Evolutionary conservation across 495 filamentous ascomycete genomes (phyloP).

Genomic region (Penicillium herquei): DNA sequence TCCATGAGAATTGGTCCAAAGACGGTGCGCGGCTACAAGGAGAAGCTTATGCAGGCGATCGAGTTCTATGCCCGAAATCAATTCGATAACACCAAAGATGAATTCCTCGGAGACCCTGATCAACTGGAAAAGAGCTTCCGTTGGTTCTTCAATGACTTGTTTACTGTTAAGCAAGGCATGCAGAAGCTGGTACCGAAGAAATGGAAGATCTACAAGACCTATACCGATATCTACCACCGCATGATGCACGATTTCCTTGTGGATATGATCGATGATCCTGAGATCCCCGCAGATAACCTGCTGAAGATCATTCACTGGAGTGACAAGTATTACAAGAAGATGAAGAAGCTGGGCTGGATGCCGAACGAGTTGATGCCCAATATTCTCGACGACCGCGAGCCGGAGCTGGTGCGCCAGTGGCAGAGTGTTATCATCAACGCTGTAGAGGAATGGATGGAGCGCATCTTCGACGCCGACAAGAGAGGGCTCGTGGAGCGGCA

Average conservation of each 20-base stretch:
- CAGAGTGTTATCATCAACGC: constrained; percentile 89
- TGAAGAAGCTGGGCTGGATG: constrained; percentile 80
- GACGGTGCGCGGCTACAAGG: constrained; percentile 91
- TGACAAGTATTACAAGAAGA: constrained; percentile 93
- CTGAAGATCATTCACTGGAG: constrained; percentile 92
- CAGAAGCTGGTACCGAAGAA: constrained; percentile 87
- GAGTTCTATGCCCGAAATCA: constrained; percentile 67
- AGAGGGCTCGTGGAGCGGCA: constrained; percentile 74
- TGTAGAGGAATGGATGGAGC: constrained; percentile 96
- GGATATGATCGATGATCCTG: constrained; percentile 73
- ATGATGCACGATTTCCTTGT: constrained; percentile 94
- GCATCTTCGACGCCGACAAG: constrained; percentile 76
- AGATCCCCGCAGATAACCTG: constrained; percentile 73
- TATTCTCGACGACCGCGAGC: constrained; percentile 81
- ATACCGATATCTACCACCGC: constrained; percentile 83
- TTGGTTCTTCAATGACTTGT: constrained; percentile 98
- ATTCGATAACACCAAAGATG: constrained; percentile 68
- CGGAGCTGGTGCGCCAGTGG: constrained; percentile 89
- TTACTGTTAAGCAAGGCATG: constrained; percentile 88
- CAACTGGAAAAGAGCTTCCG: constrained; percentile 77
- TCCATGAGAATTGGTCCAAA: constrained; percentile 90
- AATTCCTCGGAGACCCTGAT: constrained; percentile 81
- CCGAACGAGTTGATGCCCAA: constrained; percentile 73
- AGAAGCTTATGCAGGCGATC: constrained; percentile 85
- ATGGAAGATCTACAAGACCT: constrained; percentile 94